Conservation (phyloP, 768 basidiomycete species). For the Lyophyllum semitale region DNA sequence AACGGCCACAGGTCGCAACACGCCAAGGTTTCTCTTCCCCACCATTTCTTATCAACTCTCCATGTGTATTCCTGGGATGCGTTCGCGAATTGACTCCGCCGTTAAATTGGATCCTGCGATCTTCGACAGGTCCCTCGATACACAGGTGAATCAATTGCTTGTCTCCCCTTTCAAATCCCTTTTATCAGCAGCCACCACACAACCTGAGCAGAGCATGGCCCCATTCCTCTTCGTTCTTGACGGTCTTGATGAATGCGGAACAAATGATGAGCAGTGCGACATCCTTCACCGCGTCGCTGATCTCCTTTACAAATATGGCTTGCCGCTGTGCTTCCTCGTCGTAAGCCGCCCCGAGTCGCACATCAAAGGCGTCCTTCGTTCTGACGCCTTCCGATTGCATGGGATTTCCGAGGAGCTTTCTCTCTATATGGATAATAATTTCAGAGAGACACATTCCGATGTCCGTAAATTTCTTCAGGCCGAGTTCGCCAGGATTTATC, state of each 20-base stretch:
- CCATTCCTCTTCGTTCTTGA: slow-evolving; percentile 10
- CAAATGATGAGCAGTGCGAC: not conserved
- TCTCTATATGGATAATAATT: not conserved
- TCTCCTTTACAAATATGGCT: not conserved
- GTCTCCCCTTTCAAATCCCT: not conserved
- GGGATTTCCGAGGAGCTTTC: not conserved
- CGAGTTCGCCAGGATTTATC: not conserved
- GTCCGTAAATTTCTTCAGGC: not conserved
- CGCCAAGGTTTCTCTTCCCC: slow-evolving; percentile 19
- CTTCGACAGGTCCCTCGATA: not conserved
- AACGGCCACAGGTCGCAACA: slow-evolving; percentile 19
- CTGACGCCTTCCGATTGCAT: not conserved
- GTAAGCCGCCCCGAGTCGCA: slow-evolving; percentile 13
- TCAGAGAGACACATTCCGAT: not conserved
- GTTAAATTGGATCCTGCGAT: slow-evolving; percentile 10
- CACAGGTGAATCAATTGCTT: slow-evolving; percentile 12
- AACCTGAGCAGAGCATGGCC: not conserved
- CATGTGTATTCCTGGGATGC: not conserved
- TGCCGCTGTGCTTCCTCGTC: slow-evolving; percentile 8
- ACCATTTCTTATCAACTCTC: slow-evolving; percentile 27
- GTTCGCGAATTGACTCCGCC: not conserved
- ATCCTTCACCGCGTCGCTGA: not conserved
- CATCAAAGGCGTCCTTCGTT: not conserved
- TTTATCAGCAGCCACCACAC: not conserved
- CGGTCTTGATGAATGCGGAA: slow-evolving; percentile 17